Conservation (phyloP, 768 basidiomycete genomes). For the Asterophora parasitica region DNA sequence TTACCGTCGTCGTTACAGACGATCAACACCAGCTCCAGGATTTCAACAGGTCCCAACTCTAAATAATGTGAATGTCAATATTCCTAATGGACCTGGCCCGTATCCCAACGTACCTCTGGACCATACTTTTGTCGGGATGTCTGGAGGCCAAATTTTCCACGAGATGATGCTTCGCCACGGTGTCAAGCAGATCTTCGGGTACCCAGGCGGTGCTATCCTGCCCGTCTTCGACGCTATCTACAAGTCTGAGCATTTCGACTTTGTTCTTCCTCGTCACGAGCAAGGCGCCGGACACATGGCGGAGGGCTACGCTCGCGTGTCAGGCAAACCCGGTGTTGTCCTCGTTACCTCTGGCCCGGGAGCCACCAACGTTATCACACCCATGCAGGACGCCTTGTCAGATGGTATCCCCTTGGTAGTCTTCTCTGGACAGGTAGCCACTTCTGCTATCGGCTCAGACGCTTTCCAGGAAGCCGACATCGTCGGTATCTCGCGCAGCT, state of each 20-base stretch:
- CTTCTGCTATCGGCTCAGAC: constrained; percentile 97
- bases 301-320: constrained; percentile 96
- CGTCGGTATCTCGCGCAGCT: constrained; percentile 91
- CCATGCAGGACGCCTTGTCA: constrained; percentile 95
- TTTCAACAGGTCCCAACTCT: constrained; percentile 39
- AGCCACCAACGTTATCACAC: constrained; percentile 95
- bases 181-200: constrained; percentile 96
- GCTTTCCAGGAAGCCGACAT: constrained; percentile 99
- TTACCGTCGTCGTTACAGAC: constrained; percentile 32
- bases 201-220: constrained; percentile 96
- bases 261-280: constrained; percentile 93
- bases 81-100: constrained; percentile 32
- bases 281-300: constrained; percentile 99
- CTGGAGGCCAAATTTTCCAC: constrained; percentile 97
- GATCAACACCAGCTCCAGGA: constrained; percentile 57
- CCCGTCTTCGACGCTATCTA: constrained; percentile 99
- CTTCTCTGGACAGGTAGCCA: constrained; percentile 97
- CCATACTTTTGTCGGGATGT: constrained; percentile 87
- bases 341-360: constrained; percentile 98
- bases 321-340: constrained; percentile 95
- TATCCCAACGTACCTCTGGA: constrained; percentile 55
- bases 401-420: constrained; percentile 95
- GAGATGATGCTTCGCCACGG: constrained; percentile 99
- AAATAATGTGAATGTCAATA: constrained; percentile 27
- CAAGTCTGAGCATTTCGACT: constrained; percentile 91